phyloP scores from a whole-genome alignment of 1,284 basidiomycete genomes.

The Pascua guehoae region DNA sequence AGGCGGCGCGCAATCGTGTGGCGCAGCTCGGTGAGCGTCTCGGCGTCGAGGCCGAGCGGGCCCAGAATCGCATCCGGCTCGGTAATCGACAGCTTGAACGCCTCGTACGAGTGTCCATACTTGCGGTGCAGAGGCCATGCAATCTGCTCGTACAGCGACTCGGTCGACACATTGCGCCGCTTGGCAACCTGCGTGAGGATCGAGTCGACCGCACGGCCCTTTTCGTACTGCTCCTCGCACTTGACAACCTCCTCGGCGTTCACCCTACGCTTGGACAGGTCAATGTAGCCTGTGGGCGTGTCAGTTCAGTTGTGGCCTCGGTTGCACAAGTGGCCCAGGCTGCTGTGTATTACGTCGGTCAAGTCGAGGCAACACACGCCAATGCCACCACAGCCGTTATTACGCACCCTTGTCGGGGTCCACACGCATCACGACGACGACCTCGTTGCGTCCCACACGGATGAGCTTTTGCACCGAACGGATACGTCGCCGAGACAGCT shows the following conservation, averaged over 20 bases:
- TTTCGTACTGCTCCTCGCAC: slow-evolving; percentile 98
- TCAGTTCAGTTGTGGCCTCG: not conserved
- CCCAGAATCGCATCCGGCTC: slow-evolving; percentile 84
- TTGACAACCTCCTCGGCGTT: slow-evolving; percentile 97
- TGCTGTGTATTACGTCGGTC: not conserved
- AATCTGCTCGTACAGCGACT: slow-evolving; percentile 79
- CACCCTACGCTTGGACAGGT: slow-evolving; percentile 98
- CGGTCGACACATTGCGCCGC: slow-evolving; percentile 59
- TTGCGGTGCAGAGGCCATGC: slow-evolving; percentile 90
- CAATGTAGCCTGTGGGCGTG: slow-evolving; percentile 79
- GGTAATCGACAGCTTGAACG: slow-evolving; percentile 93
- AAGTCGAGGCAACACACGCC: not conserved
- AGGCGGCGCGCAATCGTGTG: slow-evolving; percentile 89
- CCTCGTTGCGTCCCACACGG: slow-evolving; percentile 94
- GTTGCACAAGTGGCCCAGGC: not conserved
- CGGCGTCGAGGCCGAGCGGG: slow-evolving; percentile 58
- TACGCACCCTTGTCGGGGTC: slow-evolving; percentile 95
- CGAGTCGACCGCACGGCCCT: slow-evolving; percentile 90
- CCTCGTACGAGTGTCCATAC: slow-evolving; percentile 95
- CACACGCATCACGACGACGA: slow-evolving; percentile 95
- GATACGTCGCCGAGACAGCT: slow-evolving; percentile 94
- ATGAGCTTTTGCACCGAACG: slow-evolving; percentile 98
- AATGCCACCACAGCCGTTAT: not conserved
- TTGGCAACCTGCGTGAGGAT: slow-evolving; percentile 93
- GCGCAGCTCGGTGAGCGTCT: slow-evolving; percentile 65